Base-by-base conservation (phyloP, 345 rosid genomes). In the Dipteronia dyeriana region DNA sequence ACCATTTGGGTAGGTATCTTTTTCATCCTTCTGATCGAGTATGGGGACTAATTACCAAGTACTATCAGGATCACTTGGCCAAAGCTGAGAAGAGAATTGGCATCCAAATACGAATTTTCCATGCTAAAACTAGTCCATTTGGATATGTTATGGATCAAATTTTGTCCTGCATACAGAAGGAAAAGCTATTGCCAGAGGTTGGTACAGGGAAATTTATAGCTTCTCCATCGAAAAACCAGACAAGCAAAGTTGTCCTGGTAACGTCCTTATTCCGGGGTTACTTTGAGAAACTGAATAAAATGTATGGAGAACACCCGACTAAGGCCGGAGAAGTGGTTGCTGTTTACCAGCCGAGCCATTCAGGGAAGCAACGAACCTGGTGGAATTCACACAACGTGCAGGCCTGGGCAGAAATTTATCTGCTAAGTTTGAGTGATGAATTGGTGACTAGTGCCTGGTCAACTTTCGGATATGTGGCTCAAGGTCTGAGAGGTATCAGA, bases 1-100 rank as follows among this genome's bases (percentile, higher is more conserved):
- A 74, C 51, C 77, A 74, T 29, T 47, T 74, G 77, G 77, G 77
- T 45, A 74, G 77, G 61, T 74, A 74, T 64, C 77, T 74, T 5
- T 62, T 74, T 49, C 77, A 74, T 5, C 70, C 77, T 13, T 74
- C 77, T 1, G 63, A 74, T 74, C 29, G 17, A 26, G 77, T 43
- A 25, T 74, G 77, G 77, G 29, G 53, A 26, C 61, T 17, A 12
- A 63, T 74, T 14, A 63, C 60, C 1, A 7, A 14, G 39, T 74
- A 74, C 77, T 74, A 74, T 34, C 51, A 74, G 23, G 43, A 63
- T 5, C n/a, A 62, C 45, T 19, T 74, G 45, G 77, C 61, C 61
- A 26, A 63, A 63, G 77, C 45, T 0, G 70, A 74, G 22, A 68
- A 74, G 43, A 53, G 61, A 29, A 63, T 74, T 19, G 77, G 77